Percentiles rank a stretch among this genome's conserved stretches.
Evolutionary conservation across 257 asterid species (phyloP).

Genomic region (Voacanga thouarsii): DNA sequence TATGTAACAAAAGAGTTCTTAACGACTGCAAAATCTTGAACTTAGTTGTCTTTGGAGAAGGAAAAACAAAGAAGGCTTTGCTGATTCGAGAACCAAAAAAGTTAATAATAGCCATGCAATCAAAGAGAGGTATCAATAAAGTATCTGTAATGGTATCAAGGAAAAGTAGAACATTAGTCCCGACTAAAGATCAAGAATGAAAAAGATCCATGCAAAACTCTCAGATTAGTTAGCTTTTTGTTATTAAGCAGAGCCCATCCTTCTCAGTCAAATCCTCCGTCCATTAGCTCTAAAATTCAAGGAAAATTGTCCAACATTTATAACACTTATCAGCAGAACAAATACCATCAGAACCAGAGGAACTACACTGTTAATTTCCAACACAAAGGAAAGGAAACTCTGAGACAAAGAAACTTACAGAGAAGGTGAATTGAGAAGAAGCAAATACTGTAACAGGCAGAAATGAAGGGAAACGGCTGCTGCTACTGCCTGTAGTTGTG

Average conservation of each 20-base stretch:
- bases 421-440: conserved; percentile 26
- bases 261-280: neutral
- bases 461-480: conserved; percentile 13
- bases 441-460: conserved; percentile 8
- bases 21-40: too few relatives aligned
- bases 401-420: conserved; percentile 33
- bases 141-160: neutral
- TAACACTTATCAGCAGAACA: too few relatives aligned
- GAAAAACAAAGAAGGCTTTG: too few relatives aligned
- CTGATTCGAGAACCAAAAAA: too few relatives aligned
- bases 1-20: too few relatives aligned
- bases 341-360: neutral
- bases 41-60: too few relatives aligned
- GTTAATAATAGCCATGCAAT: neutral
- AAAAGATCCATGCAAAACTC: neutral
- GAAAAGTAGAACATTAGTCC: neutral
- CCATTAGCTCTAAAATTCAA: neutral
- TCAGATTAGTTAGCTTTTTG: neutral
- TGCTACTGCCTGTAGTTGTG: conserved; percentile 24
- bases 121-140: too few relatives aligned
- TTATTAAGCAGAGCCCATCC: too few relatives aligned
- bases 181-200: neutral
- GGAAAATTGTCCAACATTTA: neutral
- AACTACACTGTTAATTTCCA: neutral
- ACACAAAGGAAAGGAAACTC: neutral